Base-by-base conservation (phyloP, 805 yeast species). In the Wickerhamomyces strasburgensis region DNA sequence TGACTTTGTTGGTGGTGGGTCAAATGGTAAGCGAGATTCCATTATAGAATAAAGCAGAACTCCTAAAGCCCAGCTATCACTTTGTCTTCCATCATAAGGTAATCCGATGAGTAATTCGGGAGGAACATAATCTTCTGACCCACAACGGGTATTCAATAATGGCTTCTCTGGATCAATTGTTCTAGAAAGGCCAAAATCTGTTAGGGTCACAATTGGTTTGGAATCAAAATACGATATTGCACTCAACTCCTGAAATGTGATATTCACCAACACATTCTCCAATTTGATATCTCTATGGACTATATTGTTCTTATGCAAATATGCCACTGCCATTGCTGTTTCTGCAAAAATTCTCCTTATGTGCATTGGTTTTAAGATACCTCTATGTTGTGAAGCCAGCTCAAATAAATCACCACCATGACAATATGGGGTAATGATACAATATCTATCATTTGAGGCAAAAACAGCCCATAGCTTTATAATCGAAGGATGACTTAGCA, bases 61-160 rank as follows among this genome's bases (percentile, higher is more conserved):
- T 3, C 98, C 98, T 8, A 89, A 59, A 2, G 97, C 86, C 99
- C 99, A 93, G 14, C 89, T 68, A 58, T 93, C 99, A 33, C 93
- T 82, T 46, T 85, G 78, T 35, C 84, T 73, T 10, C 99, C 99
- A 52, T 90, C 90, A 54, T 93, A 93, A 6, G 87, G 82, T 38
- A 85, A 68, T 1, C 98, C 98, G 77, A 93, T 75, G 27, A 93
- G 64, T 17, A 93, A 62, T 54, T 93, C 99, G 0, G 98, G 99
- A 0, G 96, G 82, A 6, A 93, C 95, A 52, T 93, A 93, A 57
- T 93, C 98, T 45, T 86, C 96, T 1, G 96, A 85, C 0, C 99
- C 98, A 59, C 98, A 93, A 43, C 98, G 64, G 1, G 98, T 90
- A 3, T 84, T 72, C 18, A 94, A 68, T 39, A 81, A 49, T 18